phyloP scores from a whole-genome alignment of 345 rosid genomes.

The Pistacia integerrima region DNA sequence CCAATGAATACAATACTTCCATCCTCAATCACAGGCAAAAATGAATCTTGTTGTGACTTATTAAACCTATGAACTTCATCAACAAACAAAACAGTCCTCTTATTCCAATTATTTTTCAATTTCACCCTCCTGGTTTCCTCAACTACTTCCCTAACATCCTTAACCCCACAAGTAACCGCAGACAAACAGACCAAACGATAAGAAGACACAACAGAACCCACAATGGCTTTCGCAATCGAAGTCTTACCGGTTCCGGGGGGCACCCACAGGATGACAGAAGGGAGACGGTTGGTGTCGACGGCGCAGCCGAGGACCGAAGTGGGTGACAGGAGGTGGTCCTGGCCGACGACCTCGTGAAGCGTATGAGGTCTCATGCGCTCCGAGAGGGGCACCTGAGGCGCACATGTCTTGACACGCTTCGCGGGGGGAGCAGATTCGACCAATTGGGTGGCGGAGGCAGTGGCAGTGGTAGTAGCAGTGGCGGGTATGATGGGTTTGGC shows the following conservation, averaged over 20 bases:
- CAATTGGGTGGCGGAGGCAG: not conserved
- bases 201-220: conserved; percentile 41
- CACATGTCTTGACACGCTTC: conserved; percentile 38
- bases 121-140: conserved; percentile 63
- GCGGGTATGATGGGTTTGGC: too few species aligned
- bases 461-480: not conserved
- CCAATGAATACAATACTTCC: conserved; percentile 84
- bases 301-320: conserved; percentile 63
- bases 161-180: conserved; percentile 74
- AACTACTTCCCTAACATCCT: conserved; percentile 76
- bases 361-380: conserved; percentile 84
- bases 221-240: conserved; percentile 69
- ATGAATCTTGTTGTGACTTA: conserved; percentile 82
- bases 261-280: conserved; percentile 81
- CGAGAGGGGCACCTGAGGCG: conserved; percentile 50
- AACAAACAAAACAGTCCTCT: conserved; percentile 68
- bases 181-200: conserved; percentile 66
- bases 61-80: conserved; percentile 88
- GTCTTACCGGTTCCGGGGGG: conserved; percentile 95
- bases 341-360: conserved; percentile 74
- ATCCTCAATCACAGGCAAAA: conserved; percentile 85
- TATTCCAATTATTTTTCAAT: conserved; percentile 26
- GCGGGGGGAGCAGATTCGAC: conserved; percentile 9
- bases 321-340: conserved; percentile 64
- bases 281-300: conserved; percentile 54